phyloP scores from a whole-genome alignment of 768 basidiomycete species.

The Ramaria sp. region DNA sequence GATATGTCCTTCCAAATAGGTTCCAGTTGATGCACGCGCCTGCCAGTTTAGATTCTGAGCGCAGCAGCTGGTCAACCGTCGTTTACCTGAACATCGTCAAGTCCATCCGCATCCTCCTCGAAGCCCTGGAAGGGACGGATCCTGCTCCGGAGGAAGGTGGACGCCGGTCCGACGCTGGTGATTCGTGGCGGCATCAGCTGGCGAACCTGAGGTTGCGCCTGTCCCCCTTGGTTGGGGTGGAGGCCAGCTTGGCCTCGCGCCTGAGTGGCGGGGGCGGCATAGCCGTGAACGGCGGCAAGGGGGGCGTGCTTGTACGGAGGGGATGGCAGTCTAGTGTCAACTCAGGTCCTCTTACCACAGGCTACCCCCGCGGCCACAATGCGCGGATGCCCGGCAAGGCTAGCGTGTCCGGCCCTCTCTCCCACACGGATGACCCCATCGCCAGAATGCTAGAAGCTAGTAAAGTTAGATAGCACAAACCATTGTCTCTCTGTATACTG shows the following conservation, averaged over 20 bases:
- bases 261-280: conserved; percentile 54
- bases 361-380: background rate
- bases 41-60: conserved; percentile 55
- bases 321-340: conserved; percentile 62
- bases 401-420: background rate
- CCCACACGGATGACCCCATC: background rate
- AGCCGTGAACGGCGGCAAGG: conserved; percentile 60
- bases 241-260: conserved; percentile 54
- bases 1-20: background rate
- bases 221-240: conserved; percentile 47
- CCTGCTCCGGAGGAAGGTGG: background rate
- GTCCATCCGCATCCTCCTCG: conserved; percentile 59
- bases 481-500: background rate
- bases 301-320: conserved; percentile 64
- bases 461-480: conserved; percentile 16
- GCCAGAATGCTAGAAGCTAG: conserved; percentile 36
- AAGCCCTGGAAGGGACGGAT: conserved; percentile 35
- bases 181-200: conserved; percentile 15
- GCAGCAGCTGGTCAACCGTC: conserved; percentile 56
- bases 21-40: conserved; percentile 78
- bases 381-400: background rate
- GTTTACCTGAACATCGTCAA: conserved; percentile 70
- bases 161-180: background rate
- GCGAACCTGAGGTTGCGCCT: conserved; percentile 49
- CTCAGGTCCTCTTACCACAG: background rate